These are phyloP conservation scores for Nicotiana benthamiana DNA, from an alignment of 257 asterid species.

Conservation along the genomic window DNA sequence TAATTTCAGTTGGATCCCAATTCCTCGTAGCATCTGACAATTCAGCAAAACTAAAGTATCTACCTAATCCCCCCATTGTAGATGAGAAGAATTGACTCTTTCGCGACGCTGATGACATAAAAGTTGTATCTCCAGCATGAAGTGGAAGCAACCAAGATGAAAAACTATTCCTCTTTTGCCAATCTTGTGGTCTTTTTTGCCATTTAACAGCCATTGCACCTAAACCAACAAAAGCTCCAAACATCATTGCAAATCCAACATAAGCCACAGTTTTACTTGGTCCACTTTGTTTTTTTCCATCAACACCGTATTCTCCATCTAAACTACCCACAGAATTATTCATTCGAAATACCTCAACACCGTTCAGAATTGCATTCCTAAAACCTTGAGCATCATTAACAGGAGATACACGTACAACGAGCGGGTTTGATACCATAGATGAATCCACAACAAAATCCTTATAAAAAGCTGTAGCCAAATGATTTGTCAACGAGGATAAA, in stretches of 20 bases:
- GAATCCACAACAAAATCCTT: slow-evolving; percentile 55
- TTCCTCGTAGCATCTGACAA: slow-evolving; percentile 21
- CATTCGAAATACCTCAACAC: slow-evolving; percentile 61
- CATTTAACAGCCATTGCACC: slow-evolving; percentile 24
- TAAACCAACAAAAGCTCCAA: slow-evolving; percentile 21
- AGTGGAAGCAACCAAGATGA: slow-evolving; percentile 25
- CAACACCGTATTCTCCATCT: slow-evolving; percentile 50
- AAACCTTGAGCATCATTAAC: slow-evolving; percentile 39
- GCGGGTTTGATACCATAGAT: slow-evolving; percentile 41
- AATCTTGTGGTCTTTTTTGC: slow-evolving; percentile 20
- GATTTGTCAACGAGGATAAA: slow-evolving; percentile 36
- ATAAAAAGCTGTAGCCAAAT: slow-evolving; percentile 40
- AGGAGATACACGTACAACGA: slow-evolving; percentile 50
- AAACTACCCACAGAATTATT: slow-evolving; percentile 63
- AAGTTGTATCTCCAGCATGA: slow-evolving; percentile 42
- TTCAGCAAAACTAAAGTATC: slow-evolving; percentile 43
- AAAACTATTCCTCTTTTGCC: slow-evolving; percentile 20
- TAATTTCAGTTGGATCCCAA: slow-evolving; percentile 18
- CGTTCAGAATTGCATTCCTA: slow-evolving; percentile 52
- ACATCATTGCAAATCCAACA: slow-evolving; percentile 24
- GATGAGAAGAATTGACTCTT: slow-evolving; percentile 47
- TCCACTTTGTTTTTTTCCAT: slow-evolving; percentile 22
- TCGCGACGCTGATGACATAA: slow-evolving; percentile 33
- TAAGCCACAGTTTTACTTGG: slow-evolving; percentile 15
- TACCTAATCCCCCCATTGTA: slow-evolving; percentile 46